Conservation (phyloP, 2,329 filamentous ascomycete genomes). For the Calonectria pteridis region DNA sequence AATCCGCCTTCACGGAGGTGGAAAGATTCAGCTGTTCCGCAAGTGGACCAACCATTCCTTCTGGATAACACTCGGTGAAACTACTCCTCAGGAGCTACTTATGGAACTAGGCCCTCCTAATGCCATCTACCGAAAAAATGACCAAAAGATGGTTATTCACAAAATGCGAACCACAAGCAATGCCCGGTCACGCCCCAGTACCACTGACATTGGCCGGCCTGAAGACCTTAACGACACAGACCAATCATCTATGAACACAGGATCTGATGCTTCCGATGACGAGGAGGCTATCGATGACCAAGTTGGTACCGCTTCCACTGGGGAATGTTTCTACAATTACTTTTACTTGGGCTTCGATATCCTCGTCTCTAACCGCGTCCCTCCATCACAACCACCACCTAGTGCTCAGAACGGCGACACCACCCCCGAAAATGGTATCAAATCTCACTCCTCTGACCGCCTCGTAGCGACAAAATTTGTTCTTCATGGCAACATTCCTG, state of each 20-base stretch:
- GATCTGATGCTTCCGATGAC: conserved; percentile 75
- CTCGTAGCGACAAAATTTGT: conserved; percentile 93
- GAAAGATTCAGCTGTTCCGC: conserved; percentile 81
- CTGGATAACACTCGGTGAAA: conserved; percentile 83
- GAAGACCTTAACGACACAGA: conserved; percentile 79
- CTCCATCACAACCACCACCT: conserved; percentile 73
- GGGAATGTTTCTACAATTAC: conserved; percentile 96
- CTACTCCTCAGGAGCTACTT: conserved; percentile 91
- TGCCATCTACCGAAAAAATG: conserved; percentile 92
- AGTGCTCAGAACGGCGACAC: conserved; percentile 35
- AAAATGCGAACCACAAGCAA: conserved; percentile 69
- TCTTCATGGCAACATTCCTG: conserved; percentile 93
- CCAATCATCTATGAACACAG: conserved; percentile 79
- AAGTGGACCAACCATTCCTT: conserved; percentile 76
- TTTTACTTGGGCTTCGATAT: conserved; percentile 96
- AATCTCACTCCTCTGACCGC: conserved; percentile 66
- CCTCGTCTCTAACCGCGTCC: conserved; percentile 82
- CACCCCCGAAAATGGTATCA: conserved; percentile 49
- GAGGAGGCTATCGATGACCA: conserved; percentile 71
- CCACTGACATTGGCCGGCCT: conserved; percentile 56
- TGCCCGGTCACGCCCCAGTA: conserved; percentile 60
- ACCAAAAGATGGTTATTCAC: conserved; percentile 90
- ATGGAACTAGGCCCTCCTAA: conserved; percentile 93
- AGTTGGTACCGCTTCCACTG: conserved; percentile 65
- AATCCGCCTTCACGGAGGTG: conserved; percentile 82